Conservation (phyloP, 176 grass and related monocot genomes). For the Carex scoparia region DNA sequence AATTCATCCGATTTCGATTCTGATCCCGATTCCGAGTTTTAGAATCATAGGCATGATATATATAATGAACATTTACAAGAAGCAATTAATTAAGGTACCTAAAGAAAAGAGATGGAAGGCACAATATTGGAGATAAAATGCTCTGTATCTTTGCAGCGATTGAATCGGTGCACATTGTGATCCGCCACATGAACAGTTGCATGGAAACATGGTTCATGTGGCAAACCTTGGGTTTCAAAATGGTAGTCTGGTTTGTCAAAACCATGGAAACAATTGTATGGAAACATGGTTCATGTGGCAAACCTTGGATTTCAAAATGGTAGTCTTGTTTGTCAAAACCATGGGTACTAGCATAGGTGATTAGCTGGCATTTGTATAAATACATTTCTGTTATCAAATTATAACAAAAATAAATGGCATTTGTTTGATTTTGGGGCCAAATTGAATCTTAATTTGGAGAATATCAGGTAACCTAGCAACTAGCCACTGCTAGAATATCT, state of each 20-base stretch:
- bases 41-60: no score
- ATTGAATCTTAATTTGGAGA: no score
- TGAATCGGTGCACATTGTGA: no score
- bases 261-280: constrained; percentile 26
- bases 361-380: not conserved
- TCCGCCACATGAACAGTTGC: constrained; percentile 38
- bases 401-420: not conserved
- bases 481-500: no score
- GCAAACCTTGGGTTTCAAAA: constrained; percentile 19
- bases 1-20: no score
- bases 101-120: no score
- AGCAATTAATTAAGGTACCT: no score
- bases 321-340: constrained; percentile 27
- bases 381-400: not conserved
- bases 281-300: constrained; percentile 32
- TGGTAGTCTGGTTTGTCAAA: constrained; percentile 31
- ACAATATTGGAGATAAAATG: constrained; percentile 43
- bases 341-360: not conserved
- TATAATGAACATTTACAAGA: not conserved
- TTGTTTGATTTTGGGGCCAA: not conserved
- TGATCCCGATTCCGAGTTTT: no score
- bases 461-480: no score
- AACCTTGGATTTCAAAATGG: constrained; percentile 18
- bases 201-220: constrained; percentile 36
- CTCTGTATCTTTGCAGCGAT: constrained; percentile 51